phyloP scores from a whole-genome alignment of 768 basidiomycete species.

The Pisolithus microcarpus region DNA sequence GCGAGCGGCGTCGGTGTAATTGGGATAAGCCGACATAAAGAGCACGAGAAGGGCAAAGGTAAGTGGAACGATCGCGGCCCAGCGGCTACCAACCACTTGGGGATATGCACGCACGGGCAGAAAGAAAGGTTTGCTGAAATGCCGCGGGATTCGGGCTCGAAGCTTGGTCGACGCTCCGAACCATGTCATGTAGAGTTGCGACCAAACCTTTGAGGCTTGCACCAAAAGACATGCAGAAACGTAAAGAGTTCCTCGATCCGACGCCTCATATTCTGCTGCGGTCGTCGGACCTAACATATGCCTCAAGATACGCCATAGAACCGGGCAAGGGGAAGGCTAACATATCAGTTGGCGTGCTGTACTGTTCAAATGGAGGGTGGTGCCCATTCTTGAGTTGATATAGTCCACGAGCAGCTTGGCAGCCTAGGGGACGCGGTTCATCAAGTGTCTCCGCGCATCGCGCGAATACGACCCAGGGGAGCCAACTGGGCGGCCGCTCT shows the following conservation, averaged over 20 bases:
- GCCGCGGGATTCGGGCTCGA: neutral
- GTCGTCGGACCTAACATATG: neutral
- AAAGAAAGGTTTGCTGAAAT: slow-evolving; percentile 1
- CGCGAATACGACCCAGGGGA: too few species aligned
- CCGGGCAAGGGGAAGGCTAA: neutral
- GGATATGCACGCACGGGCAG: neutral
- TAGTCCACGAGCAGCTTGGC: too few species aligned
- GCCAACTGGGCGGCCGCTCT: too few species aligned
- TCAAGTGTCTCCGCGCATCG: too few species aligned
- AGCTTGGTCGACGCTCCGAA: neutral
- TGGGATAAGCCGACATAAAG: too few species aligned
- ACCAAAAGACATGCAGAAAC: neutral
- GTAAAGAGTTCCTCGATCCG: neutral
- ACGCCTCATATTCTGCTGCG: neutral
- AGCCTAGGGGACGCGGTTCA: too few species aligned
- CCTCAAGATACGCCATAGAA: slow-evolving; percentile 2
- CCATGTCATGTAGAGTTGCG: neutral
- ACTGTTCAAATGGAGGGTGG: too few species aligned
- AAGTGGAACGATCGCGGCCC: too few species aligned
- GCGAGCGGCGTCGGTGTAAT: too few species aligned
- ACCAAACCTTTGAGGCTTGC: neutral
- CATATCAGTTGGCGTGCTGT: neutral
- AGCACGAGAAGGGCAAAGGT: too few species aligned
- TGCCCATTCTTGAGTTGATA: too few species aligned
- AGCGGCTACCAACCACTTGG: neutral